phyloP scores from a whole-genome alignment of 2,329 filamentous ascomycete species.

The Daldinia sp. region DNA sequence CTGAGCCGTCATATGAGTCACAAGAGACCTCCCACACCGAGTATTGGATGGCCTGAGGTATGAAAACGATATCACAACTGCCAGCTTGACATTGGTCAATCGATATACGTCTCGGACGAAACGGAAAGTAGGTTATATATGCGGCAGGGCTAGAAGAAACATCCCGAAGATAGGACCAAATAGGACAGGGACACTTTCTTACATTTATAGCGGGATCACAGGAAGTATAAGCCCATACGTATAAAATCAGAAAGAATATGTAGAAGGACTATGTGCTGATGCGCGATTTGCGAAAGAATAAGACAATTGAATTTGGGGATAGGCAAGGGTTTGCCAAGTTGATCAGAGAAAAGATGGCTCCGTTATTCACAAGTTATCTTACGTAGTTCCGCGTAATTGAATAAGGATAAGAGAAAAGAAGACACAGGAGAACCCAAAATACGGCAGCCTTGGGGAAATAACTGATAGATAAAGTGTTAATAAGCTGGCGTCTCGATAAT shows the following conservation, averaged over 20 bases:
- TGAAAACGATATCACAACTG: slow-evolving; percentile 39
- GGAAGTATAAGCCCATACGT: slow-evolving; percentile 11
- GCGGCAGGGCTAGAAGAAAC: slow-evolving; percentile 18
- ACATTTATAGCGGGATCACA: slow-evolving; percentile 17
- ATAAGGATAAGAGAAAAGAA: slow-evolving; percentile 20
- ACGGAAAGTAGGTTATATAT: slow-evolving; percentile 26
- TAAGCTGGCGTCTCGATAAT: not conserved
- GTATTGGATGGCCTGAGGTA: slow-evolving; percentile 39
- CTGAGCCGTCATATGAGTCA: slow-evolving; percentile 46
- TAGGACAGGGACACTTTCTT: slow-evolving; percentile 30
- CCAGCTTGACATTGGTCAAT: slow-evolving; percentile 43
- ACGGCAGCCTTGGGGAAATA: slow-evolving; percentile 17
- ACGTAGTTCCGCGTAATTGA: not conserved
- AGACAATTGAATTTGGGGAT: slow-evolving; percentile 13
- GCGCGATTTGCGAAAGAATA: slow-evolving; percentile 12
- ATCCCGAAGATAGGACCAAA: slow-evolving; percentile 9
- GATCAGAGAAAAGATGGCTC: not conserved
- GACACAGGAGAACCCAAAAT: slow-evolving; percentile 17
- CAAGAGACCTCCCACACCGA: slow-evolving; percentile 43
- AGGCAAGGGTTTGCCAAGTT: not conserved
- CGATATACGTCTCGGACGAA: slow-evolving; percentile 20
- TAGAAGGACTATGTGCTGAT: slow-evolving; percentile 3
- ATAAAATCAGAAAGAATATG: slow-evolving; percentile 4
- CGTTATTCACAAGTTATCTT: slow-evolving; percentile 2
- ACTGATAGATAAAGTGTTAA: not conserved